Evolutionary conservation across 257 asterid genomes (phyloP).

Genomic region (Gentiana macrophylla): DNA sequence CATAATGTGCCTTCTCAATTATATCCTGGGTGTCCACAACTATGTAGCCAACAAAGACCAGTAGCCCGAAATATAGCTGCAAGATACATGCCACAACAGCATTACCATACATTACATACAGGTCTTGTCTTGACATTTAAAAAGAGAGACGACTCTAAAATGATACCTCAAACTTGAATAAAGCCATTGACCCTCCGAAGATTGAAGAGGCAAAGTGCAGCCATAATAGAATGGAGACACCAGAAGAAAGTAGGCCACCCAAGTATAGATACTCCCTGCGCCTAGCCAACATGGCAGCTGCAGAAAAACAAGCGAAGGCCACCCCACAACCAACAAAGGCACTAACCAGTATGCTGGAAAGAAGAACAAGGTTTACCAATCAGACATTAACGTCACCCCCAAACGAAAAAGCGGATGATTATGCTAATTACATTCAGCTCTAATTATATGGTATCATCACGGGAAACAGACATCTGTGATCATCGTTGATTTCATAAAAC

Average conservation of each 20-base stretch:
- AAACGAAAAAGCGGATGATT: too few species aligned
- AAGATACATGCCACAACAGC: background rate
- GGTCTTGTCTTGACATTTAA: background rate
- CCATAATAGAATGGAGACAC: conserved; percentile 83
- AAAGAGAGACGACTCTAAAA: background rate
- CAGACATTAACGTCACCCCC: background rate
- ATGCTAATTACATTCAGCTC: too few species aligned
- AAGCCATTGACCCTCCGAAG: conserved; percentile 81
- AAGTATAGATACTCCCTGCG: conserved; percentile 91
- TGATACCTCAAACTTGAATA: conserved; percentile 85
- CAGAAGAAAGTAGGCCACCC: conserved; percentile 87
- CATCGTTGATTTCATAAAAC: too few species aligned
- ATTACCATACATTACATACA: too few species aligned
- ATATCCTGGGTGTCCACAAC: conserved; percentile 91
- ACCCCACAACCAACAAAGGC: conserved; percentile 86
- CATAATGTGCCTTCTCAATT: conserved; percentile 82
- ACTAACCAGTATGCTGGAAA: conserved; percentile 55
- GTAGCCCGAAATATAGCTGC: conserved; percentile 87
- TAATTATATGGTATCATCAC: too few species aligned
- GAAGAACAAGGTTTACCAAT: background rate
- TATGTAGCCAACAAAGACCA: conserved; percentile 90
- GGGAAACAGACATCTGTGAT: too few species aligned
- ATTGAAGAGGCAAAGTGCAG: conserved; percentile 75
- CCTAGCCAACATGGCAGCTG: conserved; percentile 90
- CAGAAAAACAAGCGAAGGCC: conserved; percentile 94